Base-by-base conservation (phyloP, 495 filamentous ascomycete species). In the Penicilliopsis zonata region DNA sequence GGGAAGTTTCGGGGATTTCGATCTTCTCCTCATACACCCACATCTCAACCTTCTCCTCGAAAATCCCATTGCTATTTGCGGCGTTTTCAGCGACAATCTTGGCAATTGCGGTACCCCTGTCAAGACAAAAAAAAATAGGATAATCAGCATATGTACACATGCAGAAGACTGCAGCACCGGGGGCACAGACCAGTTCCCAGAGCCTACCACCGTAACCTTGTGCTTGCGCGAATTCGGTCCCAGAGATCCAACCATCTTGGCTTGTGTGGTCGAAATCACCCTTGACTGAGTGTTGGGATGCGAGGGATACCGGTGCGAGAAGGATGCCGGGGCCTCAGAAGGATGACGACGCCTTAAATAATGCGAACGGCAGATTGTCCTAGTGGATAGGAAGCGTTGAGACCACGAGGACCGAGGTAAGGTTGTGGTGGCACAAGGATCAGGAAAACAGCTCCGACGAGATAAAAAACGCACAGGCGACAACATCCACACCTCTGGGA, bases 41-140 rank as follows among this genome's bases (percentile, higher is more conserved):
- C 88, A 99, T 96, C 58, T 88, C 82, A 23, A 99, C 86, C 33
- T 86, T 72, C 43, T 76, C 59, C 40, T 95, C 78, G 51, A 96
- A 99, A 28, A 93, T 41, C 18, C 82, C 72, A 0, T 75, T 64
- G 55, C 95, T 69, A 41, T 65, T 74, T 34, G 66, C 66, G 14
- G 85, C 78, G 59, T 93, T 96, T 60, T 99, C 86, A 36, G 90
- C 86, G 31, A 94, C 69, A 38, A 99, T 88, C 61, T 99, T 99
- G 44, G 87, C 78, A 51, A 99, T 95, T 25, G 90, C 86, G 24
- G 83, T 88, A 42, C 92, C 92, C 84, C 82, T 87, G 31, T 19
- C 2, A 16, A 29, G 37, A 28, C 32, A 27, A 13, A 27, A 27
- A 13, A 27, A 9, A 4, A 12, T 27, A 42, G 35, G 26, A 41